Evolutionary conservation across 2,329 filamentous ascomycete species (phyloP).

Genomic region (Periconia sp.): DNA sequence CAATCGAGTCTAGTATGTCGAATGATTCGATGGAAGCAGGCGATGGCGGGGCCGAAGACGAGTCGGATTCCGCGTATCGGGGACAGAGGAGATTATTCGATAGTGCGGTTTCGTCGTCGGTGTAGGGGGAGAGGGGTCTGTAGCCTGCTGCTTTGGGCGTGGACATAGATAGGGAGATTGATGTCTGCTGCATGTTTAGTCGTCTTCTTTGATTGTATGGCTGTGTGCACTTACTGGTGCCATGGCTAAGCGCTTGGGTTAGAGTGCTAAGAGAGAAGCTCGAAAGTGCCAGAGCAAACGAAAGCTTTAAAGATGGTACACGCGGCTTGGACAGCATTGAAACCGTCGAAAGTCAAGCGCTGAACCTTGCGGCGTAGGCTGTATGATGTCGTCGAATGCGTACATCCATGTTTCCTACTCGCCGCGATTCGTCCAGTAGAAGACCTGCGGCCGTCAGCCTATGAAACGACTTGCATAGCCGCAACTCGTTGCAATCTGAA

Average conservation of each 20-base stretch:
- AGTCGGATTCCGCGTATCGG: conserved; percentile 40
- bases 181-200: conserved; percentile 13
- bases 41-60: conserved; percentile 42
- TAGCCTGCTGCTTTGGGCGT: conserved; percentile 26
- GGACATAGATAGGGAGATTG: conserved; percentile 17
- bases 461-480: conserved; percentile 15
- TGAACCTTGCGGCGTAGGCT: conserved; percentile 23
- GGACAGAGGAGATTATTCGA: conserved; percentile 37
- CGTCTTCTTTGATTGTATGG: conserved; percentile 21
- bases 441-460: conserved; percentile 9
- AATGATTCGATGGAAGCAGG: conserved; percentile 43
- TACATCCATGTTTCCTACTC: conserved; percentile 25
- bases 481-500: conserved; percentile 30
- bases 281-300: conserved; percentile 10
- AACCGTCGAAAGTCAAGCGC: conserved; percentile 27
- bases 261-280: conserved; percentile 1
- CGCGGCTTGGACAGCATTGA: conserved; percentile 28
- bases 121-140: conserved; percentile 32
- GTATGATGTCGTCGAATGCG: conserved; percentile 16
- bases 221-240: conserved; percentile 29
- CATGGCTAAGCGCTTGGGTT: conserved; percentile 19
- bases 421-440: conserved; percentile 17
- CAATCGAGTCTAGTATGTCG: conserved; percentile 38
- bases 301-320: conserved; percentile 17
- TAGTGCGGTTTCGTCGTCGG: conserved; percentile 27